Base-by-base conservation (phyloP, 148 eudicot species). In the Nyssa sinensis region DNA sequence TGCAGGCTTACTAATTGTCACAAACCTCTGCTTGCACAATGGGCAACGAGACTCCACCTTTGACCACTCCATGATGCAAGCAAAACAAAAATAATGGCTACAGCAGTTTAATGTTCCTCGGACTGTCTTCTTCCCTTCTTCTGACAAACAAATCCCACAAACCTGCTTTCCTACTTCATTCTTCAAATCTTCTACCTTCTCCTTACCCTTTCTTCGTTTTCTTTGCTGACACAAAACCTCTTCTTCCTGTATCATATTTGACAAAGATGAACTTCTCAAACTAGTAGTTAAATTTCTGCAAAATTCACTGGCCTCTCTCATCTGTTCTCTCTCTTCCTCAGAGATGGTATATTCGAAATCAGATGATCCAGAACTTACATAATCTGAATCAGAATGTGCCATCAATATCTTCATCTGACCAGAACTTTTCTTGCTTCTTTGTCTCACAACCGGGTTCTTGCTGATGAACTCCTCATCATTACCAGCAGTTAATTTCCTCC, bases 41-140 rank as follows among this genome's bases (percentile, higher is more conserved):
- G 99, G 99, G 76, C 99, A 95, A 71, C 99, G 99, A 55, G 97
- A 85, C 87, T 95, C 99, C 81, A 95, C 97, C 80, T 95, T 95
- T 30, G 99, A 92, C 99, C 99, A 95, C 85, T 92, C 99, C 85
- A 90, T 84, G 63, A 95, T 90, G 86, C 99, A 95, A 60, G 88
- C 88, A 77, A 87, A 95, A 81, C 99, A 95, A 74, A 92, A 95
- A 80, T 81, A 90, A 82, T 95, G 99, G 74, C 81, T 89, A 84
- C 99, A 95, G 47, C 99, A 95, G 80, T 89, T 86, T 60, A 95
- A 64, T 14, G 91, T 86, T 74, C 99, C 99, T 64, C 90, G 86
- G 44, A 92, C 77, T 27, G 93, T 86, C 66, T 79, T 95, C 84
- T 89, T 90, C 30, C 85, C 90, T 80, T 92, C 96, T 81, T 90